Evolutionary conservation across 257 asterid species (phyloP).

Genomic region (Penstemon davidsonii): DNA sequence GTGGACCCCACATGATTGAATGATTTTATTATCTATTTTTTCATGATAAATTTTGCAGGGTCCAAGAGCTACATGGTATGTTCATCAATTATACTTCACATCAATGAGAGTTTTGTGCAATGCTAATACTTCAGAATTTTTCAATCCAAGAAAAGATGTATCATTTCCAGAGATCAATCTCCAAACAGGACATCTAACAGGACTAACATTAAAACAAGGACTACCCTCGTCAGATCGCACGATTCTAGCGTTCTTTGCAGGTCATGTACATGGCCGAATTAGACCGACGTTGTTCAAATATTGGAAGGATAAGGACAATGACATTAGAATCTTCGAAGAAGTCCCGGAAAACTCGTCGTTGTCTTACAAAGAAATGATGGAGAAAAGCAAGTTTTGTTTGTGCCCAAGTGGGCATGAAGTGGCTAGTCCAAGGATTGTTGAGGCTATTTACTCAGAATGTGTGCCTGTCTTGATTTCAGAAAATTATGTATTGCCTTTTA

Average conservation of each 20-base stretch:
- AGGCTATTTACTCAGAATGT: conserved; percentile 62
- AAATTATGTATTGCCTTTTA: conserved; percentile 52
- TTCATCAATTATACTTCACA: conserved; percentile 56
- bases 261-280: conserved; percentile 54
- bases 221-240: conserved; percentile 33
- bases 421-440: conserved; percentile 64
- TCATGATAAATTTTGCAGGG: conserved; percentile 40
- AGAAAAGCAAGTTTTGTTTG: conserved; percentile 49
- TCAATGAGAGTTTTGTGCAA: conserved; percentile 70
- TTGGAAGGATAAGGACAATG: conserved; percentile 46
- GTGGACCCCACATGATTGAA: too few relatives aligned
- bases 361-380: conserved; percentile 48
- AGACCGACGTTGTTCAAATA: conserved; percentile 44
- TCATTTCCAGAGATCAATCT: conserved; percentile 65
- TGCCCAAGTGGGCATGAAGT: conserved; percentile 73
- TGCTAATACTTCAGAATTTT: conserved; percentile 70
- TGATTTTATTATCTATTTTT: background rate
- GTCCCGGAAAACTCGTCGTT: conserved; percentile 34
- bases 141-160: conserved; percentile 70
- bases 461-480: conserved; percentile 58
- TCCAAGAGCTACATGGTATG: conserved; percentile 72
- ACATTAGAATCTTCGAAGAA: conserved; percentile 35
- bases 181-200: conserved; percentile 26
- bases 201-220: conserved; percentile 22
- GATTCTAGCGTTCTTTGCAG: conserved; percentile 65